Conservation (phyloP, 768 basidiomycete genomes). For the Mycena filopes region DNA sequence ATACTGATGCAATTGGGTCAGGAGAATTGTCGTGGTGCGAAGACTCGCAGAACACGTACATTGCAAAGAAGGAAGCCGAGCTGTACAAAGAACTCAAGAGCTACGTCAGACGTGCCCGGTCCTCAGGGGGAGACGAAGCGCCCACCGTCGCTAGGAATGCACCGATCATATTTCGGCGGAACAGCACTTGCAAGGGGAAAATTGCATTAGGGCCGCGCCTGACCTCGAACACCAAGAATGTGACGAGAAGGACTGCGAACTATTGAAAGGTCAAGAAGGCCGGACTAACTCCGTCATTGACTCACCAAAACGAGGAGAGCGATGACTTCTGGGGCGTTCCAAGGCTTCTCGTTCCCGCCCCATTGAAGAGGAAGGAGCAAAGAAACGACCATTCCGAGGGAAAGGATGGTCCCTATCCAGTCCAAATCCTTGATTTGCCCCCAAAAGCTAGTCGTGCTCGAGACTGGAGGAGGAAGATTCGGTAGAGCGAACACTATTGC, state of each 20-base stretch:
- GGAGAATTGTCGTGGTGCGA: slow-evolving; percentile 8
- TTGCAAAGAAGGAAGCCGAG: slow-evolving; percentile 37
- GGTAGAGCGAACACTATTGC: not conserved
- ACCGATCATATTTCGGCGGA: slow-evolving; percentile 42
- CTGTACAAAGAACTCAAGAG: slow-evolving; percentile 9
- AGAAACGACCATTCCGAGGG: slow-evolving; percentile 44
- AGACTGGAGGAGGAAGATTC: not conserved
- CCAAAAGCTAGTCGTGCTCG: slow-evolving; percentile 3
- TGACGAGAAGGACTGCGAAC: slow-evolving; percentile 41
- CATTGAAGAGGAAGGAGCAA: slow-evolving; percentile 53
- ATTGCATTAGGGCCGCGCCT: slow-evolving; percentile 48
- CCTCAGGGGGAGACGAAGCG: not conserved
- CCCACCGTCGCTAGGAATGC: slow-evolving; percentile 37
- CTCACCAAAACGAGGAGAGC: slow-evolving; percentile 16
- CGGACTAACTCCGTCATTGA: not conserved
- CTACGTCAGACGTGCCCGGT: not conserved
- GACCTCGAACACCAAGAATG: slow-evolving; percentile 48
- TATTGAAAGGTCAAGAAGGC: not conserved
- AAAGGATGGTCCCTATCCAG: slow-evolving; percentile 48
- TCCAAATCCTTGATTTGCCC: slow-evolving; percentile 40
- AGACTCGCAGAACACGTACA: slow-evolving; percentile 26
- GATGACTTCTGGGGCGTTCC: slow-evolving; percentile 48
- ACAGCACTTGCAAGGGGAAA: slow-evolving; percentile 49
- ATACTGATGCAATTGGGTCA: not conserved
- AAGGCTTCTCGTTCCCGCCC: slow-evolving; percentile 54